Evolutionary conservation across 2,329 filamentous ascomycete species (phyloP).

Genomic region (Aspergillus versicolor): DNA sequence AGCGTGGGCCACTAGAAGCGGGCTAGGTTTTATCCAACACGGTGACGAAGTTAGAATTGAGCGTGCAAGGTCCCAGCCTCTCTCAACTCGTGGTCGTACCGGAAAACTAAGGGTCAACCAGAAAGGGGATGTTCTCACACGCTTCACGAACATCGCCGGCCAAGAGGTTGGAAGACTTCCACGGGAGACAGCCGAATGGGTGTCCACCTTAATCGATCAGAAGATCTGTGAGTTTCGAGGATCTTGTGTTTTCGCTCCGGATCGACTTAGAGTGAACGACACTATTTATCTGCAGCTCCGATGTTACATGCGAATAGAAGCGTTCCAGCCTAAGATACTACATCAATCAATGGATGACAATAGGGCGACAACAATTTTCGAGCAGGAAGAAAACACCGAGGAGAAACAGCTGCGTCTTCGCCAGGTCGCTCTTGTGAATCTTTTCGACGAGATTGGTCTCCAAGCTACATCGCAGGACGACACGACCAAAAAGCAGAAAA

Average conservation of each 20-base stretch:
- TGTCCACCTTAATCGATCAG: conserved; percentile 88
- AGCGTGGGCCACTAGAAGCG: conserved; percentile 88
- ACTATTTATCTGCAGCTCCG: conserved; percentile 88
- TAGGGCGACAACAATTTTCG: conserved; percentile 70
- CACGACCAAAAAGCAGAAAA: conserved; percentile 71
- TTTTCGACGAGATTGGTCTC: conserved; percentile 87
- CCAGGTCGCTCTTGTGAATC: conserved; percentile 81
- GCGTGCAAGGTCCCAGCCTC: conserved; percentile 71
- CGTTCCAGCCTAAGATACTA: conserved; percentile 68
- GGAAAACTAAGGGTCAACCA: conserved; percentile 52
- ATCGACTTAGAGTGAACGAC: conserved; percentile 82
- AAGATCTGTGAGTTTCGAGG: conserved; percentile 85
- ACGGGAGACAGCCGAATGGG: conserved; percentile 86
- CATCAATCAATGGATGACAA: conserved; percentile 59
- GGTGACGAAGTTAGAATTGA: conserved; percentile 85
- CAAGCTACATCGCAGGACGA: conserved; percentile 73
- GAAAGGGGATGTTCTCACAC: conserved; percentile 81
- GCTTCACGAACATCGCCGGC: conserved; percentile 78
- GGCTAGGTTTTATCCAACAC: conserved; percentile 70
- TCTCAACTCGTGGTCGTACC: conserved; percentile 48
- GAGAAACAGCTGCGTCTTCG: conserved; percentile 80
- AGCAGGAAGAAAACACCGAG: conserved; percentile 80
- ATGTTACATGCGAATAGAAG: conserved; percentile 71
- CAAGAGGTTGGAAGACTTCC: conserved; percentile 83
- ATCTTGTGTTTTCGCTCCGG: conserved; percentile 83